Evolutionary conservation across 345 rosid genomes (phyloP), one percentile per base, ranked within the genome.

Genomic region (Brassica nigra): DNA sequence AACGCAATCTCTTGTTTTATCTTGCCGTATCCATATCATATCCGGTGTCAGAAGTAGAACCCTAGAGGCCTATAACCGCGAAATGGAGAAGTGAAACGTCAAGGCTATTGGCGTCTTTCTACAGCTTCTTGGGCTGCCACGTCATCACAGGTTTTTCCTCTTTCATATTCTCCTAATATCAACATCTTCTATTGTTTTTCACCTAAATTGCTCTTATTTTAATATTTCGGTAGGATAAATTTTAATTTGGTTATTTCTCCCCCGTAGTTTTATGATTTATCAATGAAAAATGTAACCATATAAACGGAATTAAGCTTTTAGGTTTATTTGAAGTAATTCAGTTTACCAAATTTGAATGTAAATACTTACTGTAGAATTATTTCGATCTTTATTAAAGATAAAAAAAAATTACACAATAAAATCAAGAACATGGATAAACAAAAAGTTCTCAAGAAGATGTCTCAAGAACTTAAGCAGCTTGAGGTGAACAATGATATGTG

Each of bases 391-490:
- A 37, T 65, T 30, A 66, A 72, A 54, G 1, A 57, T 3, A 10
- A 57, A 65, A 8, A 70, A 23, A 33, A 0, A 47, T 11, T 61
- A 79, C 11, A 33, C 73, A 61, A 73, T 55, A 49, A 68, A 73
- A n/a, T 73, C 6, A 66, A 73, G 15, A 31, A 66, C 42, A 44
- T 20, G 63, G 54, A 15, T 79, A 27, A 58, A 73, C 68, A 78
- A 66, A 30, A 29, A 39, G 5, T 79, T 73, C 20, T 66, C 68
- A 58, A 73, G 39, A 72, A 78, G 61, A 65, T 72, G 39, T 72
- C 3, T 58, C 14, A 72, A 62, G 10, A 80, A 62, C 66, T 54
- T 75, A 42, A 75, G 39, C 1, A 64, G 68, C 54, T 75, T 70
- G 33, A 80, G 44, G 58, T 70, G 68, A 64, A 80, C 23, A 54